Conservation (phyloP, 805 yeast genomes). For the Cyberlindnera xylosilytica region DNA sequence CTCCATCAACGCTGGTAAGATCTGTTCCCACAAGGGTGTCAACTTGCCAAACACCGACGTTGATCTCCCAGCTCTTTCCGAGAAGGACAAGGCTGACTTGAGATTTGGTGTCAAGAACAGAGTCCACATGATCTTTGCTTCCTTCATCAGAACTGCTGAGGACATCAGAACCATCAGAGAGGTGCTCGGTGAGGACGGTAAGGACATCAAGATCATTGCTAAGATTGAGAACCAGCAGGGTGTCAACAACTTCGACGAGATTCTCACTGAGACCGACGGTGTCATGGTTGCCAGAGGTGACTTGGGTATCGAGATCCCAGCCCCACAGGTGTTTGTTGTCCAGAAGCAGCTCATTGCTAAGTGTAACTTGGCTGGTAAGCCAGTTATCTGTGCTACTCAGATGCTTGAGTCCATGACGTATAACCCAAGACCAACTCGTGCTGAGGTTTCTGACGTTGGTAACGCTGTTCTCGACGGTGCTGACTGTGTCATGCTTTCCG, state of each 20-base stretch:
- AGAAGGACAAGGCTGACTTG: constrained; percentile 92
- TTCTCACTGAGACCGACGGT: constrained; percentile 93
- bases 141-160: constrained; percentile 92
- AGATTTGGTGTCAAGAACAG: constrained; percentile 94
- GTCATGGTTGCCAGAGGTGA: constrained; percentile 99
- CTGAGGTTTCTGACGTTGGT: constrained; percentile 99
- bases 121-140: constrained; percentile 98
- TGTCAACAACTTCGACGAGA: constrained; percentile 98
- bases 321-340: constrained; percentile 96
- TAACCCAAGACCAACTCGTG: constrained; percentile 99
- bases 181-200: constrained; percentile 96
- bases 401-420: constrained; percentile 99
- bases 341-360: constrained; percentile 99
- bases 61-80: constrained; percentile 96
- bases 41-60: constrained; percentile 99
- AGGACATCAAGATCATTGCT: constrained; percentile 91
- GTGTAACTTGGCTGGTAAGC: constrained; percentile 99
- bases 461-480: constrained; percentile 99
- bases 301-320: constrained; percentile 98
- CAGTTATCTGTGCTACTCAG: constrained; percentile 99
- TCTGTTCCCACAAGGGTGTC: constrained; percentile 98
- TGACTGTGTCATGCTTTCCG: constrained; percentile 99
- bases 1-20: constrained; percentile 92
- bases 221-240: constrained; percentile 99
- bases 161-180: constrained; percentile 89